These are phyloP conservation scores for Aspergillus hortae DNA, from an alignment of 2,329 filamentous ascomycete species.

Conservation along the genomic window DNA sequence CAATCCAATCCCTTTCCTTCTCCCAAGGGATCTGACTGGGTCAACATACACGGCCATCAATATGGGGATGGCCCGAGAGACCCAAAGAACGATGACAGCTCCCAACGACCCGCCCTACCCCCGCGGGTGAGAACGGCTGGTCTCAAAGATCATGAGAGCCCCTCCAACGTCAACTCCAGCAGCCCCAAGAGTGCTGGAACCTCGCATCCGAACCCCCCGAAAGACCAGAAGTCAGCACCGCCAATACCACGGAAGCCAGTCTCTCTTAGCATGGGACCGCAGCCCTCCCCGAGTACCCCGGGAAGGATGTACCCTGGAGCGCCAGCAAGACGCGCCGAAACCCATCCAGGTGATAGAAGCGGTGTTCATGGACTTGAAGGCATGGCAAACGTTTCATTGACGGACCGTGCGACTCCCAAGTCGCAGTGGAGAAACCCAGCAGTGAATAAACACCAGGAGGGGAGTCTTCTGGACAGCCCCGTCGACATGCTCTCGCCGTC, in stretches of 20 bases:
- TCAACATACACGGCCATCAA: constrained; percentile 35
- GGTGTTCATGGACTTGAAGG: no score
- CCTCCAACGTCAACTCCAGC: not conserved
- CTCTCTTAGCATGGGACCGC: constrained; percentile 15
- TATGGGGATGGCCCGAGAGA: not conserved
- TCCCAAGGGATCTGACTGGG: constrained; percentile 79
- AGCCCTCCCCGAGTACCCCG: no score
- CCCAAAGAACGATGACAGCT: not conserved
- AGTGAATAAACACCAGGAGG: not conserved
- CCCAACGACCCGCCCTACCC: constrained; percentile 22
- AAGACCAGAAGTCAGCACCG: constrained; percentile 41
- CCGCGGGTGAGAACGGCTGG: constrained; percentile 10
- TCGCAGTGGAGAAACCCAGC: no score
- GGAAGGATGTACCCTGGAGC: no score
- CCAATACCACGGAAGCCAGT: constrained; percentile 63
- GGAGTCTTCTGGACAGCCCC: not conserved
- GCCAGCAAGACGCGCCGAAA: no score
- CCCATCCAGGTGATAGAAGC: no score
- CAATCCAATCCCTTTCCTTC: constrained; percentile 77
- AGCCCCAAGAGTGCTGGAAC: not conserved
- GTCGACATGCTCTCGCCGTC: not conserved
- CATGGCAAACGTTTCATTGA: no score
- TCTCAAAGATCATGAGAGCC: no score
- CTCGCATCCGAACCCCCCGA: not conserved
- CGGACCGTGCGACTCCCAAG: no score